A percentile compares a stretch with the other conserved stretches of the same genome.
Conservation (phyloP, 1,284 basidiomycete genomes). For the Ceratobasidium sp. region DNA sequence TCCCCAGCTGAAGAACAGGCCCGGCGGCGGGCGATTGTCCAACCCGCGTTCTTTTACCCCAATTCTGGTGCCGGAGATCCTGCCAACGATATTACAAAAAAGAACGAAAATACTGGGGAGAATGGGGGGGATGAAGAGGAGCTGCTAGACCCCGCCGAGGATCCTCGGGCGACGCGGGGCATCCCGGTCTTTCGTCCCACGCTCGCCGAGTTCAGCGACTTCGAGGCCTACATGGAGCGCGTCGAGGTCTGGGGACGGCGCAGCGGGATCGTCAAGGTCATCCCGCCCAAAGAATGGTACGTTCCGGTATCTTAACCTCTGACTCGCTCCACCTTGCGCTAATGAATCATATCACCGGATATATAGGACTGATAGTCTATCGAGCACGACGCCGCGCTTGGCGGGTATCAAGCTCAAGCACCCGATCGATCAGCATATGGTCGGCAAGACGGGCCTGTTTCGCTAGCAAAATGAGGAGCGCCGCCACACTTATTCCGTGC, state of each 20-base stretch:
- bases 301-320: constrained; percentile 54
- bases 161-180: constrained; percentile 86
- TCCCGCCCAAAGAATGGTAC: constrained; percentile 93
- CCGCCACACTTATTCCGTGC: constrained; percentile 82
- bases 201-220: constrained; percentile 89
- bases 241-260: constrained; percentile 89
- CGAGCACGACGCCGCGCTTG: constrained; percentile 76
- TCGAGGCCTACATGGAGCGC: constrained; percentile 87
- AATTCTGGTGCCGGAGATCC: constrained; percentile 58
- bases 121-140: constrained; percentile 54
- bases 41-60: constrained; percentile 85
- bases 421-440: constrained; percentile 93
- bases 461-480: constrained; percentile 94
- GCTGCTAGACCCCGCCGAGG: constrained; percentile 84
- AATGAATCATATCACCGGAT: not conserved
- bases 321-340: constrained; percentile 23
- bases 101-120: constrained; percentile 67
- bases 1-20: constrained; percentile 32
- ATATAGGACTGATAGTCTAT: constrained; percentile 79
- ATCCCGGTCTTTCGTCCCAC: constrained; percentile 95
- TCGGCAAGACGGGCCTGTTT: constrained; percentile 87
- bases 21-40: constrained; percentile 57
- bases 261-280: constrained; percentile 94
- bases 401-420: constrained; percentile 79
- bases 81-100: constrained; percentile 54